Base-by-base conservation (phyloP, 1,139 yeast species). In the Taphrina sp. region DNA sequence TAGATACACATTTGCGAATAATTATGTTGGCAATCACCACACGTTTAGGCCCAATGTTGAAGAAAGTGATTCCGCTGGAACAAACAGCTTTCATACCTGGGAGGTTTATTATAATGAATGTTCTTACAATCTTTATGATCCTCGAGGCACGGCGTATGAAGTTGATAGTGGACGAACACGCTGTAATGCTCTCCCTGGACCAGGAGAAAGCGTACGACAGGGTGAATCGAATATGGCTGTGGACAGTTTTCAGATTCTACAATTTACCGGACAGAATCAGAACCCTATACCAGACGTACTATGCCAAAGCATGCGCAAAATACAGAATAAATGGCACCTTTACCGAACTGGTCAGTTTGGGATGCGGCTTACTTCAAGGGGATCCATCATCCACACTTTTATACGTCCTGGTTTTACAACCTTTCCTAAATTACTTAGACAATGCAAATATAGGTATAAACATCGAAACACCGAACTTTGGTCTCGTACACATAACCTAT, bases 1-100 rank as follows among this genome's bases (percentile, higher is more conserved):
- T 36, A 7, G 41, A 36, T n/a, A 36, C 41, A 12, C 41, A 36
- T 20, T 24, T 36, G 3, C 7, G 41, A 36, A 36, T 36, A 14
- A n/a, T 36, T n/a, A n/a, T 36, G 41, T n/a, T 36, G 10, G 41
- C 41, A 19, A 36, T 36, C 41, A 36, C 41, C 7, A 36, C 22
- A n/a, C 17, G 41, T 10, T 36, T 36, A 16, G 41, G 41, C 8
- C 20, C 20, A 7, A 17, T 17, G 23, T 17, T 36, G 8, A 14
- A 16, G 19, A 36, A 19, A 14, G 23, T 36, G 20, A 36, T 36
- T 17, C 41, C 41, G 2, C 16, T 14, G 2, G 10, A n/a, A 14
- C 41, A 36, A 17, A 36, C 41, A 4, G 41, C 41, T 19, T 36
- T 36, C 23, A 10, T 36, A n/a, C 41, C 41, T 2, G 24, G 24